These are phyloP conservation scores for Colletotrichum tropicale DNA, from an alignment of 2,329 filamentous ascomycete genomes.

Conservation along the genomic window DNA sequence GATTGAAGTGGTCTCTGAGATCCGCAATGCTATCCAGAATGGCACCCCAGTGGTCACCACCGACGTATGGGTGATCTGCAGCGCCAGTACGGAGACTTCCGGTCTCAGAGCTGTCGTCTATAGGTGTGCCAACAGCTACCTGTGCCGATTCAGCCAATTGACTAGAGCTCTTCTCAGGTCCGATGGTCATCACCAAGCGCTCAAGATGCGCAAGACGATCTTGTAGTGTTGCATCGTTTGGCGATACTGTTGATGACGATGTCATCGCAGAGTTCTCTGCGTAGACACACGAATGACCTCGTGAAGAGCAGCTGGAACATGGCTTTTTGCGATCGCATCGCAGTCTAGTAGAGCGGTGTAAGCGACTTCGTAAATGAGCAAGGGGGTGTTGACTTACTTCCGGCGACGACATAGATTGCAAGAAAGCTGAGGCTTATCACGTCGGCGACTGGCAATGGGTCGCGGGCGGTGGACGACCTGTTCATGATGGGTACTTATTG, in stretches of 20 bases:
- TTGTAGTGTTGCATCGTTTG: neutral
- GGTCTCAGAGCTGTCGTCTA: constrained; percentile 26
- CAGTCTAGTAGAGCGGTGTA: neutral
- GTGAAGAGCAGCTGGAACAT: constrained; percentile 24
- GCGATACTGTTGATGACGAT: fast-evolving
- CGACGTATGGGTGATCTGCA: constrained; percentile 35
- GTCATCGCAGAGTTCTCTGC: constrained; percentile 20
- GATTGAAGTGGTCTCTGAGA: constrained; percentile 37
- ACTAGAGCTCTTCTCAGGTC: neutral
- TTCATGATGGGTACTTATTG: neutral
- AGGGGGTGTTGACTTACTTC: constrained; percentile 30
- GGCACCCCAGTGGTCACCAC: constrained; percentile 42
- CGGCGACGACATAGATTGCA: constrained; percentile 37
- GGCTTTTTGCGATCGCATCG: constrained; percentile 29
- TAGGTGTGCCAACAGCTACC: neutral
- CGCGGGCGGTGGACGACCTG: neutral
- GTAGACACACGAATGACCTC: constrained; percentile 17
- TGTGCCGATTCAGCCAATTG: neutral
- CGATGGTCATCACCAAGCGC: constrained; percentile 29
- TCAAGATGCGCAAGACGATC: constrained; percentile 34
- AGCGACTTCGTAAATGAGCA: neutral
- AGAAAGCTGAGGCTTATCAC: constrained; percentile 37
- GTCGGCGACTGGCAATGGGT: constrained; percentile 25
- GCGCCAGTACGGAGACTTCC: constrained; percentile 32
- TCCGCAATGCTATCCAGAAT: constrained; percentile 44